Percentiles rank a stretch among this genome's conserved stretches.
phyloP scores from a whole-genome alignment of 2,329 filamentous ascomycete genomes.

The Claviceps quebecensis region DNA sequence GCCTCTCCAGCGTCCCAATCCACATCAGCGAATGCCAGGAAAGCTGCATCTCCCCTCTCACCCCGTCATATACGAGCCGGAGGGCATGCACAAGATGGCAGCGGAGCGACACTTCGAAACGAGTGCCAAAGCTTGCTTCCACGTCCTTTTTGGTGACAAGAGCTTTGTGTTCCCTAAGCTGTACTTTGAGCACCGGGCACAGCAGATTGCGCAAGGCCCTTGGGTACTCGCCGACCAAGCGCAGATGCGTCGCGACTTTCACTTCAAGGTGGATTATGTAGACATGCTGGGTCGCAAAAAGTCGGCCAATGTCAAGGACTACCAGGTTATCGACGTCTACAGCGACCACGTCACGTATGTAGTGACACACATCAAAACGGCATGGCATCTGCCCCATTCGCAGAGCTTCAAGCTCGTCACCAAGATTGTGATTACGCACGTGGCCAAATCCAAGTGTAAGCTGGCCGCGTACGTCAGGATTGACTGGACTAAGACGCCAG shows the following conservation, averaged over 20 bases:
- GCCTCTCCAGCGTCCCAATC: conserved; percentile 20
- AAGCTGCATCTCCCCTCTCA: conserved; percentile 74
- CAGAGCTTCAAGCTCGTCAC: conserved; percentile 68
- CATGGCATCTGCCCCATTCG: conserved; percentile 77
- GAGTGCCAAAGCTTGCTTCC: conserved; percentile 86
- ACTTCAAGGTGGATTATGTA: conserved; percentile 58
- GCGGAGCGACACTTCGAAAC: conserved; percentile 78
- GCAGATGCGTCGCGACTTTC: conserved; percentile 63
- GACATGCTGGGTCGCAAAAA: conserved; percentile 50
- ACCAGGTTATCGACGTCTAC: conserved; percentile 73
- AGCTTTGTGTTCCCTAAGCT: conserved; percentile 87
- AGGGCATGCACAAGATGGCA: conserved; percentile 61
- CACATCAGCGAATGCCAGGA: conserved; percentile 29
- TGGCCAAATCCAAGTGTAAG: conserved; percentile 84
- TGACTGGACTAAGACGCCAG: conserved; percentile 64
- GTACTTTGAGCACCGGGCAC: conserved; percentile 68
- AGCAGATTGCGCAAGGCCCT: conserved; percentile 71
- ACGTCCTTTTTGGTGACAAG: conserved; percentile 92
- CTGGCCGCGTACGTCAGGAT: conserved; percentile 76
- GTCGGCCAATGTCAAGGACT: conserved; percentile 56
- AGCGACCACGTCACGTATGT: conserved; percentile 61
- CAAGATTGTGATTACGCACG: conserved; percentile 87
- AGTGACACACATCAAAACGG: conserved; percentile 46
- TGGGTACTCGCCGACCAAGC: conserved; percentile 63
- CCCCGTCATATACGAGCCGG: conserved; percentile 71